Evolutionary conservation across 1,284 basidiomycete genomes (phyloP).

Genomic region (Papiliotrema nemorosa): DNA sequence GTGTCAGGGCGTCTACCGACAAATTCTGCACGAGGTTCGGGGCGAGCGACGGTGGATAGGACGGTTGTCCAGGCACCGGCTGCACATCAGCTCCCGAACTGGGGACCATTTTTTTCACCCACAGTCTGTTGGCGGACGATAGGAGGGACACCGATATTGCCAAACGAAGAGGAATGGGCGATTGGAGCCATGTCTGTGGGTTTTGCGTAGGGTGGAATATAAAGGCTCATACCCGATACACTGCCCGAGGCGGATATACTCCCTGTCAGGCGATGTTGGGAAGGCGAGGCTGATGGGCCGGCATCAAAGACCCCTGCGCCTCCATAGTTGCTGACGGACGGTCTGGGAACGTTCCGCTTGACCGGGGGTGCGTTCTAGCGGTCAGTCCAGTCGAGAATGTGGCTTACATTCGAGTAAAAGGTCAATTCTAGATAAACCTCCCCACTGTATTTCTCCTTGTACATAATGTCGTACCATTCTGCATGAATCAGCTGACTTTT

Average conservation of each 20-base stretch:
- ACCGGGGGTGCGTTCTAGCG: conserved; percentile 43
- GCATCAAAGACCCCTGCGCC: conserved; percentile 18
- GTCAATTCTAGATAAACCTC: conserved; percentile 93
- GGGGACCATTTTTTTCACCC: background rate
- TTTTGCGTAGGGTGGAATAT: conserved; percentile 44
- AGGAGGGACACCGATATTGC: conserved; percentile 38
- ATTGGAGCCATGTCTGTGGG: conserved; percentile 8
- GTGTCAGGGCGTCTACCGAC: conserved; percentile 30
- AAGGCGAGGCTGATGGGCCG: conserved; percentile 17
- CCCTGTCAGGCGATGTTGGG: conserved; percentile 17
- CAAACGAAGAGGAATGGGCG: conserved; percentile 28
- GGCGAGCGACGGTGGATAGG: conserved; percentile 15
- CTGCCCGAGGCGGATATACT: conserved; percentile 31
- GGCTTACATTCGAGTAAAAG: conserved; percentile 87
- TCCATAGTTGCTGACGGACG: conserved; percentile 22
- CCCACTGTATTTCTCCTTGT: conserved; percentile 88
- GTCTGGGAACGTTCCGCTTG: conserved; percentile 40
- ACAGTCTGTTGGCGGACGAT: conserved; percentile 16
- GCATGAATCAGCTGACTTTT: background rate
- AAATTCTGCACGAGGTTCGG: conserved; percentile 5
- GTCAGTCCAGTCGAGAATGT: background rate
- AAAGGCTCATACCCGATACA: conserved; percentile 42
- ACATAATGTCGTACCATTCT: conserved; percentile 91
- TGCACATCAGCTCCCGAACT: background rate
- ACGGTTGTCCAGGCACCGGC: conserved; percentile 10